These are phyloP conservation scores for Scedosporium dehoogii DNA, from an alignment of 2,329 filamentous ascomycete genomes.

Conservation along the genomic window DNA sequence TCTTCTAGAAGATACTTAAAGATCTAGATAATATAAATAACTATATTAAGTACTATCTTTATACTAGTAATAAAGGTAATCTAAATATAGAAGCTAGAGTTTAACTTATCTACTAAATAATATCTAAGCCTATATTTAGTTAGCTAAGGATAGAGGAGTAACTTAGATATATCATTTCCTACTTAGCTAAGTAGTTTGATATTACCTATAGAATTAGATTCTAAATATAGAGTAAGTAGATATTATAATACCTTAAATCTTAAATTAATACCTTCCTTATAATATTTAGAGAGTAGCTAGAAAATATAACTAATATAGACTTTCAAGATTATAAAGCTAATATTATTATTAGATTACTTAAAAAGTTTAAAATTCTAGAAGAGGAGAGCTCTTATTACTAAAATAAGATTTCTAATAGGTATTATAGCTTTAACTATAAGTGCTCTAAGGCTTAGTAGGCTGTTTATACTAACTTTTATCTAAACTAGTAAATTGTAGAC, in stretches of 20 bases:
- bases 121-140: slow-evolving; percentile 88
- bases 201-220: slow-evolving; percentile 80
- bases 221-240: slow-evolving; percentile 85
- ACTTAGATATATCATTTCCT: slow-evolving; percentile 93
- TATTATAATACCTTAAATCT: slow-evolving; percentile 71
- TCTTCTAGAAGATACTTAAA: slow-evolving; percentile 70
- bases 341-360: slow-evolving; percentile 73
- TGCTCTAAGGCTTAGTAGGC: not conserved
- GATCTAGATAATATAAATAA: slow-evolving; percentile 87
- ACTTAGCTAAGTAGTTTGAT: slow-evolving; percentile 58
- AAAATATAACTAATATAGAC: slow-evolving; percentile 68
- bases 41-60: slow-evolving; percentile 70
- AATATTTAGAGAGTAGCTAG: slow-evolving; percentile 54
- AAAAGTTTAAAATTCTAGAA: slow-evolving; percentile 84
- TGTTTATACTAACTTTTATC: slow-evolving; percentile 8
- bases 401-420: slow-evolving; percentile 75
- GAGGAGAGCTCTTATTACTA: slow-evolving; percentile 78
- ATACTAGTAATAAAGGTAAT: slow-evolving; percentile 59
- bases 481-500: slow-evolving; percentile 63
- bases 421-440: slow-evolving; percentile 65
- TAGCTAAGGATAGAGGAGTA: slow-evolving; percentile 94
- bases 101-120: slow-evolving; percentile 77
- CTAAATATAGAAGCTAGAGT: slow-evolving; percentile 63
- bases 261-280: slow-evolving; percentile 79
- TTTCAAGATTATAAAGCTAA: slow-evolving; percentile 90